A percentile compares a stretch with the other conserved stretches of the same genome.
Evolutionary conservation across 2,329 filamentous ascomycete genomes (phyloP).

Genomic region (Epichloe bromicola): DNA sequence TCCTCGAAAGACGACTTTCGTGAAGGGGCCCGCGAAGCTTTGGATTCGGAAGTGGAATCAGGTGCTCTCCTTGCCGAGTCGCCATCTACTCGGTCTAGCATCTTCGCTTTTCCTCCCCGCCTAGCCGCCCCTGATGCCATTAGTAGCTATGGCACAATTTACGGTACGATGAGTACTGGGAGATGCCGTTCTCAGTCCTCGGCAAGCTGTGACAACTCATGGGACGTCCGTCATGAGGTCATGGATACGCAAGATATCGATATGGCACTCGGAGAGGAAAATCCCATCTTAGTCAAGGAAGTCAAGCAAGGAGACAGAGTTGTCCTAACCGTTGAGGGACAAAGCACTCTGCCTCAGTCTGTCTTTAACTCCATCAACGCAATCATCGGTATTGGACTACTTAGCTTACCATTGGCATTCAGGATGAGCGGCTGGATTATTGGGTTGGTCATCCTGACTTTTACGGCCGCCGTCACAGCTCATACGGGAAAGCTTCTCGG

Average conservation of each 20-base stretch:
- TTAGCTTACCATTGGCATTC: conserved; percentile 79
- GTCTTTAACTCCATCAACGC: conserved; percentile 95
- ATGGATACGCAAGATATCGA: conserved; percentile 14
- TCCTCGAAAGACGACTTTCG: conserved; percentile 15
- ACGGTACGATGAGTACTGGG: conserved; percentile 34
- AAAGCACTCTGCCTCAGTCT: conserved; percentile 91
- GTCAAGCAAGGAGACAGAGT: conserved; percentile 80
- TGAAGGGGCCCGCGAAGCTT: conserved; percentile 28
- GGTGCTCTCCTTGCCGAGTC: conserved; percentile 16
- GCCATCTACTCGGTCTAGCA: conserved; percentile 23
- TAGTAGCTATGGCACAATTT: conserved; percentile 52
- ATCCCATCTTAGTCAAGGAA: conserved; percentile 76
- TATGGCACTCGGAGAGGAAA: conserved; percentile 19
- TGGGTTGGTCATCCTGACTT: conserved; percentile 60
- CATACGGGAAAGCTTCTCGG: conserved; percentile 80
- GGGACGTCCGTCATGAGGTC: conserved; percentile 22
- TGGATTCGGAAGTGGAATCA: conserved; percentile 29
- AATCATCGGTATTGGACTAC: conserved; percentile 75
- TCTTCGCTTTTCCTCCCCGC: conserved; percentile 46
- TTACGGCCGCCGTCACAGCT: conserved; percentile 62
- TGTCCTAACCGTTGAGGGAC: conserved; percentile 73
- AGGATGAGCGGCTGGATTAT: conserved; percentile 82
- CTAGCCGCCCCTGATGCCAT: conserved; percentile 56
- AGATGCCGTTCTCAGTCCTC: conserved; percentile 27
- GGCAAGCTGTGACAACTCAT: conserved; percentile 27